phyloP scores from a whole-genome alignment of 2,329 filamentous ascomycete species.

The Penicillium frequentans region DNA sequence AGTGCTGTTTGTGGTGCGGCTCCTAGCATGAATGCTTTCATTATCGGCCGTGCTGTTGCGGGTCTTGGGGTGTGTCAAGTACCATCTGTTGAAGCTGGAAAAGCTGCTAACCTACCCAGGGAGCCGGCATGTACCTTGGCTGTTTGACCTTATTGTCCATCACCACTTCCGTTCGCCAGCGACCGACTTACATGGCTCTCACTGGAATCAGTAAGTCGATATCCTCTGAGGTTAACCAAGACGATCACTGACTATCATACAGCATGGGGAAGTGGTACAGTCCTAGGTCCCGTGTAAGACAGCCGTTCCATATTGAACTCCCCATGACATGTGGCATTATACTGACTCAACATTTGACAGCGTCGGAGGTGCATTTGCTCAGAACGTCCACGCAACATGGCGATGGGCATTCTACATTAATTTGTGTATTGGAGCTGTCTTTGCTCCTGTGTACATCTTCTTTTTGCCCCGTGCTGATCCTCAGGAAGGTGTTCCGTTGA shows the following conservation, averaged over 20 bases:
- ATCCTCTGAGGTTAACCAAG: neutral
- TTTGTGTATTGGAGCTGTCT: constrained; percentile 47
- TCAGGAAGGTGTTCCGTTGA: constrained; percentile 19
- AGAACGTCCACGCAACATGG: constrained; percentile 26
- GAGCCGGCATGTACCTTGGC: constrained; percentile 35
- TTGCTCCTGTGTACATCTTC: constrained; percentile 47
- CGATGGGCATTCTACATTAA: constrained; percentile 58
- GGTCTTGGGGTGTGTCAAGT: constrained; percentile 31
- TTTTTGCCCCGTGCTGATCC: constrained; percentile 36
- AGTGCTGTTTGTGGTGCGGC: constrained; percentile 46
- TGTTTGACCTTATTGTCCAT: constrained; percentile 26
- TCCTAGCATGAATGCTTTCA: constrained; percentile 48
- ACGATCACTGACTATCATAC: neutral
- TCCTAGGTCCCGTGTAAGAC: constrained; percentile 36
- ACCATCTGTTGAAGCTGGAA: neutral
- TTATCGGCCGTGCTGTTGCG: constrained; percentile 41
- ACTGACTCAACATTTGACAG: neutral
- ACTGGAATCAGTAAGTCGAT: constrained; percentile 27
- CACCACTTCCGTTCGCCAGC: constrained; percentile 19
- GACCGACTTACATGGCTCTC: constrained; percentile 33
- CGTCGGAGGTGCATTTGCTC: constrained; percentile 39
- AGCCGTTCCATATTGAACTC: neutral
- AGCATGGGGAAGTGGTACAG: constrained; percentile 18
- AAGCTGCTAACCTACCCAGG: neutral
- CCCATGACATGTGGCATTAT: neutral